phyloP scores from a whole-genome alignment of 192 early-diverging fungal species.

The Podochytrium sp. region DNA sequence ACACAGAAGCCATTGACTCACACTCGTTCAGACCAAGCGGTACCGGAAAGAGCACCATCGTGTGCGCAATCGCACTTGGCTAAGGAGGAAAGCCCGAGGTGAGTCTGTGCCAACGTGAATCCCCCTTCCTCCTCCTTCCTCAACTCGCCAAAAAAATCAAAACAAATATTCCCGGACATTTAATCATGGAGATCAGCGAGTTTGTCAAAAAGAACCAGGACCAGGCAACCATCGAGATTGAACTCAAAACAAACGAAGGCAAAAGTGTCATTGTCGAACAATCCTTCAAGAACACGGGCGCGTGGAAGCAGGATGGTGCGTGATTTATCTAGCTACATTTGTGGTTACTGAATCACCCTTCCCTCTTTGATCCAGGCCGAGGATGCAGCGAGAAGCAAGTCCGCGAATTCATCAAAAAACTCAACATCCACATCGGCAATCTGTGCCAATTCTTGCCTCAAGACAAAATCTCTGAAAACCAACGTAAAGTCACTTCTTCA shows the following conservation, averaged over 20 bases:
- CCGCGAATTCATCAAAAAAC: slow-evolving; percentile 54
- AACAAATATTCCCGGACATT: too few species aligned
- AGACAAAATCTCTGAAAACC: slow-evolving; percentile 90
- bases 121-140: too few species aligned
- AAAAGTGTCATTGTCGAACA: slow-evolving; percentile 41
- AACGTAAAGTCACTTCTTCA: background rate
- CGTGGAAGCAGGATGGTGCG: slow-evolving; percentile 86
- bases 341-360: too few species aligned
- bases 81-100: slow-evolving; percentile 76
- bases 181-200: slow-evolving; percentile 84
- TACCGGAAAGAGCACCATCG: slow-evolving; percentile 94
- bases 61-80: slow-evolving; percentile 95
- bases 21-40: slow-evolving; percentile 69
- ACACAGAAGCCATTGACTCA: background rate
- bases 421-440: slow-evolving; percentile 94
- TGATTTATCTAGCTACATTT: too few species aligned
- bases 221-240: slow-evolving; percentile 82
- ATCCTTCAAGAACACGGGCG: slow-evolving; percentile 58
- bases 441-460: slow-evolving; percentile 98
- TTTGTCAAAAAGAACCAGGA: slow-evolving; percentile 90
- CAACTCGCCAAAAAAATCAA: too few species aligned
- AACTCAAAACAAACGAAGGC: slow-evolving; percentile 62
- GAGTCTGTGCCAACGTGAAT: background rate
- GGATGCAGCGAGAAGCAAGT: slow-evolving; percentile 66
- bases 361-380: slow-evolving; percentile 50